A percentile compares a stretch with the other conserved stretches of the same genome.
Evolutionary conservation across 768 basidiomycete species (phyloP).

Genomic region (Ramaria sp.): DNA sequence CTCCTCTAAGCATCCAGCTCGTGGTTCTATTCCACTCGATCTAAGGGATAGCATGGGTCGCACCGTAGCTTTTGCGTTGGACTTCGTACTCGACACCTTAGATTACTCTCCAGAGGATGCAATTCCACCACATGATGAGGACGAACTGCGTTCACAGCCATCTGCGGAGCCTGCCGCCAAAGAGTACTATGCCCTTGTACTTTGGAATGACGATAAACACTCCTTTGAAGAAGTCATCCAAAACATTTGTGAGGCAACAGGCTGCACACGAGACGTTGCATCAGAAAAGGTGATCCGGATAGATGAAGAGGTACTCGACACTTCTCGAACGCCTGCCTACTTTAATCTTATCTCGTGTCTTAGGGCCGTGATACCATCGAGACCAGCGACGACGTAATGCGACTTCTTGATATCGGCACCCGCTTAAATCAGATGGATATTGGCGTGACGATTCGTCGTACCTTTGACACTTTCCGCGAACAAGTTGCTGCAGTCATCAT

Average conservation of each 20-base stretch:
- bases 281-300: conserved; percentile 43
- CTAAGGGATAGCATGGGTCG: conserved; percentile 64
- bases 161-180: conserved; percentile 71
- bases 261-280: conserved; percentile 47
- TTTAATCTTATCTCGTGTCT: neutral
- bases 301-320: conserved; percentile 41
- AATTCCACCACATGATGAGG: conserved; percentile 51
- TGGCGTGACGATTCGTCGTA: conserved; percentile 79
- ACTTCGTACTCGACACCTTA: conserved; percentile 75
- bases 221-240: conserved; percentile 81
- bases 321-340: conserved; percentile 2
- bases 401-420: conserved; percentile 65
- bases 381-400: conserved; percentile 41
- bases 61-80: conserved; percentile 67
- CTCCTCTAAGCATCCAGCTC: conserved; percentile 49
- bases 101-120: conserved; percentile 77
- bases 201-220: conserved; percentile 99
- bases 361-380: conserved; percentile 73
- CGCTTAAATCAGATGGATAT: conserved; percentile 79
- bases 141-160: conserved; percentile 61
- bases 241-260: conserved; percentile 47
- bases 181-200: conserved; percentile 68
- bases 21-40: conserved; percentile 47
- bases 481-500: conserved; percentile 75
- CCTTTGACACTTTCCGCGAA: conserved; percentile 83